Conservation (phyloP, 306 rosid genomes). For the Begonia fuchsioides region DNA sequence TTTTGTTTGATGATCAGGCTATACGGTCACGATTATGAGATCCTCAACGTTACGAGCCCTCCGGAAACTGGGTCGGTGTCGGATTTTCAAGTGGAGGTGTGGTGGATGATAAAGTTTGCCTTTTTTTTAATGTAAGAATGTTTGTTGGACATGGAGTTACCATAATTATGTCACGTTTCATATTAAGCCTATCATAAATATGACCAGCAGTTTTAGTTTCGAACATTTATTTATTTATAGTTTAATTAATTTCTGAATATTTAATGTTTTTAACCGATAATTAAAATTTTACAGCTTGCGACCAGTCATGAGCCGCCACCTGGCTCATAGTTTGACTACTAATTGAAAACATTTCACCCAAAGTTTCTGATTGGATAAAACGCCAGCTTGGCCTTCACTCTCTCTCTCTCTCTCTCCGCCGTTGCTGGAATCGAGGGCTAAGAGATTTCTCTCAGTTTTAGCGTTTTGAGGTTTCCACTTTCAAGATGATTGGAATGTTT, state of each 20-base stretch:
- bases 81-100: no score
- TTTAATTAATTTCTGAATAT: not conserved
- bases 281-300: not conserved
- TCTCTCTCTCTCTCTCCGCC: not conserved
- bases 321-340: not conserved
- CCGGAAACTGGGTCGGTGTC: no score
- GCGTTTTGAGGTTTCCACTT: no score
- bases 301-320: not conserved
- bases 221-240: not conserved
- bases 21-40: not conserved
- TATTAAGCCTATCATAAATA: not conserved
- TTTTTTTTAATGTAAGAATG: no score
- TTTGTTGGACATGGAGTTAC: no score
- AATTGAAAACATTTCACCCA: not conserved
- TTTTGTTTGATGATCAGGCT: not conserved
- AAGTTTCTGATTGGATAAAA: not conserved
- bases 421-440: no score
- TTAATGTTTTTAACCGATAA: not conserved
- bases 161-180: not conserved
- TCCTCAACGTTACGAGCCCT: no score
- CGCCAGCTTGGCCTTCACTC: not conserved
- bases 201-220: not conserved
- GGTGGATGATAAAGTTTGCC: no score
- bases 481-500: conserved; percentile 1
- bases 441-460: no score